Conservation (phyloP, 495 filamentous ascomycete species). For the Aspergillus panamensis region DNA sequence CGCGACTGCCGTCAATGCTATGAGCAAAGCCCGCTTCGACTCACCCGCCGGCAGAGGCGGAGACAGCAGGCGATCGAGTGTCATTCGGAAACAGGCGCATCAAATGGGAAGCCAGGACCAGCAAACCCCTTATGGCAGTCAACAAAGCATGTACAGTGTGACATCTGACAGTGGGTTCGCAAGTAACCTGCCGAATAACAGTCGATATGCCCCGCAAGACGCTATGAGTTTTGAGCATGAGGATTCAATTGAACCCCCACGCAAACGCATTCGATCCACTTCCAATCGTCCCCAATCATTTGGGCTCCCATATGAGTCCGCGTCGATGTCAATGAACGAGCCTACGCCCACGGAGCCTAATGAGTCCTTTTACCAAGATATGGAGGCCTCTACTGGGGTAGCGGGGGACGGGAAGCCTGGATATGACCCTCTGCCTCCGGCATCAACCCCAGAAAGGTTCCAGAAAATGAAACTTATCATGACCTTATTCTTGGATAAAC, state of each 20-base stretch:
- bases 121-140: slow-evolving; percentile 52
- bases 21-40: slow-evolving; percentile 92
- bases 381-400: slow-evolving; percentile 48
- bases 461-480: slow-evolving; percentile 76
- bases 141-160: slow-evolving; percentile 64
- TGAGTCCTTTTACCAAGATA: slow-evolving; percentile 73
- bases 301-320: slow-evolving; percentile 36
- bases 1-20: slow-evolving; percentile 85
- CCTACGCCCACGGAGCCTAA: slow-evolving; percentile 82
- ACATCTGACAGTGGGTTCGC: slow-evolving; percentile 62
- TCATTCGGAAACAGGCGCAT: slow-evolving; percentile 56
- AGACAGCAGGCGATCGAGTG: slow-evolving; percentile 48
- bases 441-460: slow-evolving; percentile 61
- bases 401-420: slow-evolving; percentile 55
- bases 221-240: slow-evolving; percentile 47
- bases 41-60: slow-evolving; percentile 66
- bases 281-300: slow-evolving; percentile 47
- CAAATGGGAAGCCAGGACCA: slow-evolving; percentile 62
- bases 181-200: slow-evolving; percentile 41
- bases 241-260: slow-evolving; percentile 71
- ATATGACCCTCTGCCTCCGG: slow-evolving; percentile 65
- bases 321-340: slow-evolving; percentile 42
- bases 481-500: slow-evolving; percentile 78
- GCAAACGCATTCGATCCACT: slow-evolving; percentile 68
- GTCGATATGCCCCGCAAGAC: slow-evolving; percentile 43